Evolutionary conservation across 2,329 filamentous ascomycete species (phyloP).

Genomic region (Xylariaceae sp.): DNA sequence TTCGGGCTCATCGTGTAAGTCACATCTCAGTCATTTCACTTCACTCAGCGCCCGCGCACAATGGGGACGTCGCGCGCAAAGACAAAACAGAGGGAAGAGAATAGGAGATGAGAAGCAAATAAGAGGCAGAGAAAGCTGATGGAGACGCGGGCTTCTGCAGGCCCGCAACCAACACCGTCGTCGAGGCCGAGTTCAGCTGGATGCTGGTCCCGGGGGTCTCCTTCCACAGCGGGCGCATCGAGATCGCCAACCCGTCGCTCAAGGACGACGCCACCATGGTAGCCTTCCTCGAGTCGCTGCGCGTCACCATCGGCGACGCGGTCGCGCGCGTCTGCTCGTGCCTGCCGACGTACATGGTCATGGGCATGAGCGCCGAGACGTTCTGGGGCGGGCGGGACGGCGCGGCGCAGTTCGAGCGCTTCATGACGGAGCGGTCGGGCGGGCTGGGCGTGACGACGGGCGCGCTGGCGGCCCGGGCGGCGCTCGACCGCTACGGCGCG

Average conservation of each 20-base stretch:
- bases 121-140: too few relatives aligned
- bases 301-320: constrained; percentile 20
- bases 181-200: constrained; percentile 26
- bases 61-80: too few relatives aligned
- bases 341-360: constrained; percentile 23
- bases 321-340: constrained; percentile 20
- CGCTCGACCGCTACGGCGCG: constrained; percentile 19
- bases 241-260: constrained; percentile 22
- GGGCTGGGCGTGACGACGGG: constrained; percentile 23
- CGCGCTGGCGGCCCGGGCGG: constrained; percentile 22
- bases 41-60: too few relatives aligned
- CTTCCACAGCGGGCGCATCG: constrained; percentile 25
- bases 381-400: constrained; percentile 26
- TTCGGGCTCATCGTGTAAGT: constrained; percentile 23
- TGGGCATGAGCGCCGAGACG: constrained; percentile 26
- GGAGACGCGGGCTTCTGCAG: too few relatives aligned
- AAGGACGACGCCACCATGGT: constrained; percentile 22
- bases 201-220: constrained; percentile 24
- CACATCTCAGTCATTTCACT: not conserved
- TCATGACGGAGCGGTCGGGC: constrained; percentile 22
- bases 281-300: constrained; percentile 21
- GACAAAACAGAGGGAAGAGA: too few relatives aligned
- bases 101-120: too few relatives aligned
- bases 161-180: constrained; percentile 26
- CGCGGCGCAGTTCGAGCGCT: constrained; percentile 21